Base-by-base conservation (phyloP, 1,284 basidiomycete species). In the Sporisorium graminicola region DNA sequence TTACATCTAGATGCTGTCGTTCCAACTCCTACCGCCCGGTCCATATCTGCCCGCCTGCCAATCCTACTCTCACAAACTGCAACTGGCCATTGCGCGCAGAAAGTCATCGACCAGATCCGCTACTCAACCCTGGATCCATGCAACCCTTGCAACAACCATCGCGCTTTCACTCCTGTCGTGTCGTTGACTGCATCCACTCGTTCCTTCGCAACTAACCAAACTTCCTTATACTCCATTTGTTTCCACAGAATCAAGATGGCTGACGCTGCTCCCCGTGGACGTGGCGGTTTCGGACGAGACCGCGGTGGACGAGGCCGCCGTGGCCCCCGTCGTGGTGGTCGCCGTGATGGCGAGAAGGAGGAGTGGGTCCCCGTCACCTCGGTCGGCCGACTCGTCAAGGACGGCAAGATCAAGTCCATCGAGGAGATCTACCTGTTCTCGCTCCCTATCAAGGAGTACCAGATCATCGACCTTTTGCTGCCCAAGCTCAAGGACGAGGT, bases 391-490 rank as follows among this genome's bases (percentile, higher is more conserved):
- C 91, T 99, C 85, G 96, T 98, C 64, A 98, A 98, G 89, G 97
- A 98, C 86, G 95, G 95, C 86, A 99, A 99, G 90, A 98, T 99
- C 90, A 98, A 97, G 89, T 98, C 95, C 56, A 97, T 99, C 91
- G 97, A 99, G 88, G 97, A 99, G 88, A 98, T 99, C 89, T 99
- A 99, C 90, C 94, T 99, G 86, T 99, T 99, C 92, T 99, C 97
- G 51, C 93, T 99, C 78, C 95, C 97, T 79, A 82, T 85, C 74
- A 85, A 85, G 79, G 83, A 85, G 81, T 84, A 82, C 80, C 84
- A 85, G 77, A 72, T 85, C 59, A 78, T 85, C 54, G 84, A 85
- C 82, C 72, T 85, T 12, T 74, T 85, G n/a, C 76, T 85, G 42
- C 84, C 84, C 76, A 84, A 84, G 79, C 80, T 85, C 67, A 85